These are phyloP conservation scores for Sporobolomyces pararoseus DNA, from an alignment of 768 basidiomycete genomes.

Conservation along the genomic window DNA sequence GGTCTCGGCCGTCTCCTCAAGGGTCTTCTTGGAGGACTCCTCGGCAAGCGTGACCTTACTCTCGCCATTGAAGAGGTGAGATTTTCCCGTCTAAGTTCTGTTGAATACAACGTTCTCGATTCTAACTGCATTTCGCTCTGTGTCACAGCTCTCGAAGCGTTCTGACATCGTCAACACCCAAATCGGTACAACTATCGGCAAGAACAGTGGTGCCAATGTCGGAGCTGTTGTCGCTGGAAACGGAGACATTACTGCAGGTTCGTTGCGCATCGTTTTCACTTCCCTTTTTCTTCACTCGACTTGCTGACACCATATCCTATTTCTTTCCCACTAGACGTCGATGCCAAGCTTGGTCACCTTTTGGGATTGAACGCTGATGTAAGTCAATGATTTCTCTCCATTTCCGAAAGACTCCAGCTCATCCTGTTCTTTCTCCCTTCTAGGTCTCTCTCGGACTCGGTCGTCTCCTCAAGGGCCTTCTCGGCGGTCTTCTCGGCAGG, in stretches of 20 bases:
- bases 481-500: slow-evolving; percentile 3
- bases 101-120: too few relatives aligned
- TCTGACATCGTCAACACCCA: slow-evolving; percentile 2
- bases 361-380: not conserved
- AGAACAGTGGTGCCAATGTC: not conserved
- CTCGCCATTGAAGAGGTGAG: slow-evolving; percentile 8
- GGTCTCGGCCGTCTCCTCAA: slow-evolving; percentile 7
- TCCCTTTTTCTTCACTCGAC: not conserved
- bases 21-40: slow-evolving; percentile 11
- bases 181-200: not conserved
- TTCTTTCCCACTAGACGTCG: not conserved
- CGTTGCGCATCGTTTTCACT: not conserved
- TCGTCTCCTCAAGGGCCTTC: not conserved
- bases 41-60: slow-evolving; percentile 1
- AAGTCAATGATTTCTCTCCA: not conserved
- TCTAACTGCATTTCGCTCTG: too few relatives aligned
- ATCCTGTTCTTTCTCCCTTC: not conserved
- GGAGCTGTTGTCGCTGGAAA: not conserved
- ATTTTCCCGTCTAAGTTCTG: not conserved
- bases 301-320: not conserved
- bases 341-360: not conserved
- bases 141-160: slow-evolving; percentile 1
- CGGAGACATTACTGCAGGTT: slow-evolving; percentile 1
- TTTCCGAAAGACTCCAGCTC: not conserved
- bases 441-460: not conserved